Base-by-base conservation (phyloP, 1,139 yeast species). In the Pichia sp. region DNA sequence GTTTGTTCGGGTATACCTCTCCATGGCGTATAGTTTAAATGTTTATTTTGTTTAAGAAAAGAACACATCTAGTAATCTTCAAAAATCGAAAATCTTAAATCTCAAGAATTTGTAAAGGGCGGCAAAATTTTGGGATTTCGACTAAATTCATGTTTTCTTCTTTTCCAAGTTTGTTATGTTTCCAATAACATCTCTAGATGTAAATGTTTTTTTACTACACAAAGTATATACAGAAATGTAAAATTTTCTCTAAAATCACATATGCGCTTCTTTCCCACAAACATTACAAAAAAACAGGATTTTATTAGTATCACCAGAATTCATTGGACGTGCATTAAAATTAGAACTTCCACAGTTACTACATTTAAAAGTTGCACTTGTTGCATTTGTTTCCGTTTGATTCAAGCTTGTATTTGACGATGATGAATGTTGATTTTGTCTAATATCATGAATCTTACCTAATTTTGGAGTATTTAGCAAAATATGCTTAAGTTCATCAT, bases 201-300 rank as follows among this genome's bases (percentile, higher is more conserved):
- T 22, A 22, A 18, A 18, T 11, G 7, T 38, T 22, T 22, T 39
- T 25, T 11, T 36, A 19, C 16, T 22, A 25, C 11, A 22, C 13
- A 39, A 22, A 14, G 9, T 22, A 39, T 22, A 22, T 22, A 22
- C 4, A 39, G 25, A 25, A 39, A 14, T 14, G 42, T 14, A 25
- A 39, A 14, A 3, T 4, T 5, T 13, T 25, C 18, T 8, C 18
- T 18, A 13, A 22, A 11, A 39, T 39, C 19, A 16, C 30, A 42
- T 31, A 5, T 39, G 36, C 5, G 46, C 57, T 28, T 52, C 51
- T 11, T 50, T 54, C 8, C 66, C 65, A 53, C 67, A 64, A 9
- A 54, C 46, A 42, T 61, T 61, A 47, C 67, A 64, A 45, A 49
- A 61, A 44, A 64, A 64, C 10, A 47, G 48, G 36, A 64, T 58